A percentile compares a stretch with the other conserved stretches of the same genome.
These are phyloP conservation scores for Ustilago lituana DNA, from an alignment of 1,284 basidiomycete genomes.

Conservation along the genomic window DNA sequence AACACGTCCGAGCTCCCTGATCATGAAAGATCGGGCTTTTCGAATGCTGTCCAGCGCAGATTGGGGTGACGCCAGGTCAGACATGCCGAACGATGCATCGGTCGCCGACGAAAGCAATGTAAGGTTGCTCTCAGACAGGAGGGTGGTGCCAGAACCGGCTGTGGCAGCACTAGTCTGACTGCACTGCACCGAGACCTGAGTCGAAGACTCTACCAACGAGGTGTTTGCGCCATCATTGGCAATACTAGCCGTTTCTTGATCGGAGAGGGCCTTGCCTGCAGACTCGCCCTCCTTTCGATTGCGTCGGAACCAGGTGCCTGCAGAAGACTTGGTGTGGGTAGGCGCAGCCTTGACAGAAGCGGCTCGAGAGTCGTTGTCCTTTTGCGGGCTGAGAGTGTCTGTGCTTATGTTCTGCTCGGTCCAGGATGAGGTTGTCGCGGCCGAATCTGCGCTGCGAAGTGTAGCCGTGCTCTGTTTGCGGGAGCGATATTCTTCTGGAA, in stretches of 20 bases:
- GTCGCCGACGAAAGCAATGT: constrained; percentile 20
- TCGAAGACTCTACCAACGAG: constrained; percentile 7
- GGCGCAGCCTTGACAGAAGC: constrained; percentile 12
- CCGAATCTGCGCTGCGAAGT: constrained; percentile 21
- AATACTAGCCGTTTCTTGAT: not conserved
- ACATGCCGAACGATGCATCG: constrained; percentile 42
- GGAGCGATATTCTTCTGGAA: constrained; percentile 5
- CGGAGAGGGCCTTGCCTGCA: not conserved
- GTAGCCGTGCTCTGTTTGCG: constrained; percentile 34
- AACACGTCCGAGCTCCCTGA: constrained; percentile 37
- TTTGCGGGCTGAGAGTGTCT: constrained; percentile 32
- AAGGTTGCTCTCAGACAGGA: constrained; percentile 31
- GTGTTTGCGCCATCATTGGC: constrained; percentile 6
- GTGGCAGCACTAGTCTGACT: constrained; percentile 41
- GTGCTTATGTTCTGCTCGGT: constrained; percentile 38
- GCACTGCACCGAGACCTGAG: constrained; percentile 16
- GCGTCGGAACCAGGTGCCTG: constrained; percentile 28
- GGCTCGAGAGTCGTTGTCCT: constrained; percentile 1
- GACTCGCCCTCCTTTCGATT: constrained; percentile 15
- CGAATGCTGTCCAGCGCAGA: constrained; percentile 49
- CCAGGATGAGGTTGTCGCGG: constrained; percentile 14
- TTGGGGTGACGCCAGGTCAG: constrained; percentile 32
- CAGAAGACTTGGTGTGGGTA: constrained; percentile 8
- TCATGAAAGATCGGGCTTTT: constrained; percentile 48
- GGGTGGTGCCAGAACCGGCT: constrained; percentile 27